phyloP scores from a whole-genome alignment of 768 basidiomycete species.

The Kondoa subrosea region DNA sequence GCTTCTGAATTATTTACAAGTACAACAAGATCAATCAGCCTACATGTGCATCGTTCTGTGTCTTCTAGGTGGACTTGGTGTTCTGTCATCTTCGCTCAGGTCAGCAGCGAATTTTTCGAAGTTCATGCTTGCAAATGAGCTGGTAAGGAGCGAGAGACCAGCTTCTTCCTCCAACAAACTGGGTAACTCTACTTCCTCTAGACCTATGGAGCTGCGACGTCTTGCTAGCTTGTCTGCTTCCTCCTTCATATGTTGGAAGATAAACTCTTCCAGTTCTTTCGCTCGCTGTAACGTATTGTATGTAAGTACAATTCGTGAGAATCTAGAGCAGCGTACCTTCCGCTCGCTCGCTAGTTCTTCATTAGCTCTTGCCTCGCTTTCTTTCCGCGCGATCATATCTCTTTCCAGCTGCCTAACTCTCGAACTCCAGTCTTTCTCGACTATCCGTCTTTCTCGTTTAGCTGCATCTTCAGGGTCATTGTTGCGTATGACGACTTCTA shows the following conservation, averaged over 20 bases:
- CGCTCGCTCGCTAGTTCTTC: conserved; percentile 19
- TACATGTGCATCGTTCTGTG: not conserved
- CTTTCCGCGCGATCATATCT: conserved; percentile 13
- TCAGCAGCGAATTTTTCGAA: not conserved
- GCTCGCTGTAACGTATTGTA: conserved; percentile 12
- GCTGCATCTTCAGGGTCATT: conserved; percentile 20
- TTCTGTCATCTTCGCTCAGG: not conserved
- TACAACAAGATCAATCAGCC: conserved; percentile 3
- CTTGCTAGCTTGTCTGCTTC: not conserved
- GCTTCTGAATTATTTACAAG: not conserved
- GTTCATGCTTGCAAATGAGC: not conserved
- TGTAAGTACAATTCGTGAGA: not conserved
- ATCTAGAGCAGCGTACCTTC: conserved; percentile 3
- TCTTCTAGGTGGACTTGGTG: not conserved
- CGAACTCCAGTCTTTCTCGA: conserved; percentile 16
- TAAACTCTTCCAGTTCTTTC: conserved; percentile 24
- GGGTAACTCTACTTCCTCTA: not conserved
- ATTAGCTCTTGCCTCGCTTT: conserved; percentile 14
- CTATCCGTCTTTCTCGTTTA: conserved; percentile 16
- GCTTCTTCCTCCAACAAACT: not conserved
- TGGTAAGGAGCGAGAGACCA: not conserved
- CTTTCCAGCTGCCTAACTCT: conserved; percentile 17
- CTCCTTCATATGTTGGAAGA: conserved; percentile 21
- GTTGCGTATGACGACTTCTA: conserved; percentile 22
- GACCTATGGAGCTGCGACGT: not conserved